Evolutionary conservation across 257 asterid genomes (phyloP), one percentile per base, ranked within the genome.

Genomic region (Datura wrightii): DNA sequence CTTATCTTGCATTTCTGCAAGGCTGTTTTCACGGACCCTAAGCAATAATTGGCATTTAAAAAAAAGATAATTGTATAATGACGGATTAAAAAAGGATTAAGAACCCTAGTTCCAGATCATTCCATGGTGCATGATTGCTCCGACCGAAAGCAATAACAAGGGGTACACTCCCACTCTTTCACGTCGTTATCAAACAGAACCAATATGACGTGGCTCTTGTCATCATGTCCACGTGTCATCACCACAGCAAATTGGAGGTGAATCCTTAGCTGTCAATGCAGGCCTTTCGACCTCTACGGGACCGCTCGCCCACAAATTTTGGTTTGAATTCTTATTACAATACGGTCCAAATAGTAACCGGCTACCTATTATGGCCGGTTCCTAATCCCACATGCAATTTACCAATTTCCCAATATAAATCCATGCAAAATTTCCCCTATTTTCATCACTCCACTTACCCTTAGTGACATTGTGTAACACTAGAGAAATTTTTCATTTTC

Each of bases 221-320:
- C 79, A 2, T 2, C 1, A 66, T 41, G 7, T 48, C 66, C 91
- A 87, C 92, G 90, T 89, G 91, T 74, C 90, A 53, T 9, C 63
- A 53, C 4, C 15, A 56, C 44, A 88, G 56, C 50, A 84, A 56
- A 24, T 85, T 85, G 87, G 85, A 85, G 87, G 87, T 85, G 80
- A 60, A 16, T 55, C 52, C 44, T 67, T 80, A 79, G 84, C 82
- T 85, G 84, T 80, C 71, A 76, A 44, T 41, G 65, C 86, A 53
- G 69, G 70, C 31, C 59, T 52, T 36, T 19, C 82, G 52, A 19
- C 54, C 76, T 74, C 80, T 63, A 52, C 50, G 19, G 41, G 54
- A 54, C 42, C 63, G 52, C 86, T 67, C 71, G 36, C 39, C 83
- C 76, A 70, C 46, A 74, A 44, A 39, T 18, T 71, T 60, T 58